Base-by-base conservation (phyloP, 768 basidiomycete species). In the Scleroderma bovista region DNA sequence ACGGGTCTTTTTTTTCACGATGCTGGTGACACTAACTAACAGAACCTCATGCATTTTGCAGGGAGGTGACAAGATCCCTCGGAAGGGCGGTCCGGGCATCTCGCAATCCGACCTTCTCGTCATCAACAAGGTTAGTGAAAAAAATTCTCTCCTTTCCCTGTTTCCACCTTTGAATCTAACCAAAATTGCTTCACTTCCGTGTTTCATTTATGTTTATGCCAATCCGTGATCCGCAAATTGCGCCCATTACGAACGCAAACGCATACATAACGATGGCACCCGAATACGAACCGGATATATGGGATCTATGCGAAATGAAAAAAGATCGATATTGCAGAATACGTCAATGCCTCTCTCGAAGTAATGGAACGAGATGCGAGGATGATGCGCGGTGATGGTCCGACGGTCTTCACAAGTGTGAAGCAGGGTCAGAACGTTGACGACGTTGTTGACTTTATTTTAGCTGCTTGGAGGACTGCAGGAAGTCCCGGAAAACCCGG, bases 41-140 rank as follows among this genome's bases (percentile, higher is more conserved):
- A 23, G 15, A 16, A 10, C 11, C 41, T 42, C 13, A 13, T n/a
- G 16, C 9, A 16, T 6, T 23, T 12, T 16, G 26, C 54, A 89
- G 87, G 95, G 96, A 10, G 95, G 95, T 1, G 95, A 99, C 71
- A 99, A 99, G 70, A 94, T 99, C 55, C 96, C 96, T 19, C 77
- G 95, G 20, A 99, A 99, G 72, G 95, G 96, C 5, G 96, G 95
- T 1, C 96, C 95, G 2, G 96, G 95, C 10, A 97, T 99, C 57
- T 93, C 93, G 1, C 88, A 93, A 61, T 95, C 93, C 1, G 96
- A 98, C 70, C 73, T 99, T 11, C 72, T 99, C 47, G 82, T 99
- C 22, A 82, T 98, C 58, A 98, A 98, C 75, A 99, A 99, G 78
- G 94, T 86, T 31, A 23, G 42, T 47, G 3, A 5, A 20, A 16